phyloP scores from a whole-genome alignment of 176 grass and related monocot species.

The Musa itinerans region DNA sequence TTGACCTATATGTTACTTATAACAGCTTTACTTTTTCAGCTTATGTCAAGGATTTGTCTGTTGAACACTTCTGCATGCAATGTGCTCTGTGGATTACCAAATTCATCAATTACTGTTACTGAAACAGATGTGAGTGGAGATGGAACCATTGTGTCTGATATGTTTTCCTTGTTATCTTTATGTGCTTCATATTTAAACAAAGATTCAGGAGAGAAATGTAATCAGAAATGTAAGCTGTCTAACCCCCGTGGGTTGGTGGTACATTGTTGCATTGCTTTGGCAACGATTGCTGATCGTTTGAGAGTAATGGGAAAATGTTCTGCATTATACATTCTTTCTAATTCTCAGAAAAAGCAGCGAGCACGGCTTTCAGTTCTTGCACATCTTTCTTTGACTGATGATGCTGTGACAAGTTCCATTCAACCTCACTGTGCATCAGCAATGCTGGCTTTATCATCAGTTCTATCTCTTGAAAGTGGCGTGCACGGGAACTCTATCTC shows the following conservation, averaged over 20 bases:
- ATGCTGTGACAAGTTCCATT: slow-evolving; percentile 64
- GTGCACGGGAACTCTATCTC: slow-evolving; percentile 39
- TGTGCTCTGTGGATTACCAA: slow-evolving; percentile 40
- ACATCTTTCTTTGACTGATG: slow-evolving; percentile 59
- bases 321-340: slow-evolving; percentile 50
- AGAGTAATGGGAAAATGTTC: slow-evolving; percentile 43
- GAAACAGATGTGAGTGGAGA: slow-evolving; percentile 61
- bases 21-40: slow-evolving; percentile 39
- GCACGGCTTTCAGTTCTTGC: slow-evolving; percentile 63
- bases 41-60: slow-evolving; percentile 79
- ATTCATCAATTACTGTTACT: slow-evolving; percentile 34
- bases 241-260: slow-evolving; percentile 69
- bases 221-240: slow-evolving; percentile 73
- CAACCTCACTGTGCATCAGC: slow-evolving; percentile 72
- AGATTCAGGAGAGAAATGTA: slow-evolving; percentile 54
- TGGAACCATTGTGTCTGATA: slow-evolving; percentile 67
- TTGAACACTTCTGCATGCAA: slow-evolving; percentile 44
- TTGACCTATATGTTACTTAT: neutral
- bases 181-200: slow-evolving; percentile 81
- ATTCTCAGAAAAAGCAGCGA: slow-evolving; percentile 53
- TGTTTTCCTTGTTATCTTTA: slow-evolving; percentile 66
- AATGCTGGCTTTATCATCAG: slow-evolving; percentile 51
- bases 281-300: slow-evolving; percentile 45
- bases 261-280: slow-evolving; percentile 64
- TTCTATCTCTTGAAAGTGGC: slow-evolving; percentile 67